Base-by-base conservation (phyloP, 1,284 basidiomycete species). In the Neolentinus lepideus region DNA sequence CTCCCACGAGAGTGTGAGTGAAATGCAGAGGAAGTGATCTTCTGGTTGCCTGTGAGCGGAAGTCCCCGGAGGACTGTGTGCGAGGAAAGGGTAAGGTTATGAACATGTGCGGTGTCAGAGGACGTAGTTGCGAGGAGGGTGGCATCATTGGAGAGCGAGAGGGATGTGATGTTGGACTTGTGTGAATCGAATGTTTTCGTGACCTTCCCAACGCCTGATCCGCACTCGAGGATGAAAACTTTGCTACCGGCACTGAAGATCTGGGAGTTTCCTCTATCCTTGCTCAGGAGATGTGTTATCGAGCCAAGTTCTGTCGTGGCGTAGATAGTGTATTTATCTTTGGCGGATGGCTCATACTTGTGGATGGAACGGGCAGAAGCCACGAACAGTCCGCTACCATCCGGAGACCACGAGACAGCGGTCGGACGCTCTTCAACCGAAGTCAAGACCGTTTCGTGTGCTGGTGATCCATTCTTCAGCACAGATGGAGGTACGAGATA, bases 101-200 rank as follows among this genome's bases (percentile, higher is more conserved):
- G 76, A 3, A 88, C 71, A 60, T 85, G 76, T n/a, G 79, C 77
- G 2, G 74, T 71, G 48, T 69, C 67, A 0, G 71, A 61, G 21
- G 85, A 81, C 1, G 79, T 77, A 0, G 79, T 79, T 0, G 81
- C 80, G 36, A 89, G 74, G 22, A 84, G 66, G 3, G 75, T 75
- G n/a, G 66, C 64, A 60, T 86, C 84, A 56, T 74, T 81, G 16
- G 81, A 84, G 1, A 86, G 64, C 0, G 84, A 76, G 11, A 89
- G 63, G 47, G 47, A 50, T 16, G 47, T 50, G 47, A 50, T 50
- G 47, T 14, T 25, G 47, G 47, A 50, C 24, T 25, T 26, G 27
- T 50, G 47, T 11, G 47, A 50, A 4, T 29, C 47, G 47, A 50
- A 29, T 50, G 47, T 50, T 22, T 50, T 50, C 4, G 6, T 29